Conservation (phyloP, 495 filamentous ascomycete species). For the Penicillium parvum region DNA sequence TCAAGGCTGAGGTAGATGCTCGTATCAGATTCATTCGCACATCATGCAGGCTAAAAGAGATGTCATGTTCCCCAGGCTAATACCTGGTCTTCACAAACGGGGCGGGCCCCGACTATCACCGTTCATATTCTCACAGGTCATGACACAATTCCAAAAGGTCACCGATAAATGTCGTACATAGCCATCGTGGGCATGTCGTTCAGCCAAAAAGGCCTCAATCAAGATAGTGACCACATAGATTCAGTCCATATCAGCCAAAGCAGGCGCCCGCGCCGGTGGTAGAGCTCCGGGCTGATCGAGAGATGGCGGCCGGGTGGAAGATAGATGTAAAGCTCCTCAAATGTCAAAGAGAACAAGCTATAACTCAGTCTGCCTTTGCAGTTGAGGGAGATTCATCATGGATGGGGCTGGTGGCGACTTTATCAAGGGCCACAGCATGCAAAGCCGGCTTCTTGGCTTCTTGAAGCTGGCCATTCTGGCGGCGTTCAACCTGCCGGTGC, state of each 20-base stretch:
- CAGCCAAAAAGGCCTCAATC: too few relatives aligned
- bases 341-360: not conserved
- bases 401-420: conserved; percentile 40
- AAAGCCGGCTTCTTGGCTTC: conserved; percentile 62
- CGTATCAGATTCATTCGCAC: too few relatives aligned
- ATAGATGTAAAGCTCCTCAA: not conserved
- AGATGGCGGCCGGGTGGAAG: not conserved
- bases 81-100: too few relatives aligned
- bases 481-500: conserved; percentile 59
- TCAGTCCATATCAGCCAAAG: conserved; percentile 8
- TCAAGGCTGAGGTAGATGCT: too few relatives aligned
- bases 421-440: conserved; percentile 71
- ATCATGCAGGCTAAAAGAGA: too few relatives aligned
- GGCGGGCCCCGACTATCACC: too few relatives aligned
- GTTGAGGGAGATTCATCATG: conserved; percentile 22
- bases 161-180: not conserved
- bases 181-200: not conserved
- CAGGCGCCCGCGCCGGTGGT: conserved; percentile 18
- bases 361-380: conserved; percentile 11
- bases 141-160: too few relatives aligned
- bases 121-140: too few relatives aligned
- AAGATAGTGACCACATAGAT: not conserved
- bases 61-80: too few relatives aligned
- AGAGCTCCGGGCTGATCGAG: not conserved
- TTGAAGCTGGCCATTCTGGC: conserved; percentile 46